Conservation (phyloP, 192 early-diverging fungal genomes). For the Backusella liffmaniae region DNA sequence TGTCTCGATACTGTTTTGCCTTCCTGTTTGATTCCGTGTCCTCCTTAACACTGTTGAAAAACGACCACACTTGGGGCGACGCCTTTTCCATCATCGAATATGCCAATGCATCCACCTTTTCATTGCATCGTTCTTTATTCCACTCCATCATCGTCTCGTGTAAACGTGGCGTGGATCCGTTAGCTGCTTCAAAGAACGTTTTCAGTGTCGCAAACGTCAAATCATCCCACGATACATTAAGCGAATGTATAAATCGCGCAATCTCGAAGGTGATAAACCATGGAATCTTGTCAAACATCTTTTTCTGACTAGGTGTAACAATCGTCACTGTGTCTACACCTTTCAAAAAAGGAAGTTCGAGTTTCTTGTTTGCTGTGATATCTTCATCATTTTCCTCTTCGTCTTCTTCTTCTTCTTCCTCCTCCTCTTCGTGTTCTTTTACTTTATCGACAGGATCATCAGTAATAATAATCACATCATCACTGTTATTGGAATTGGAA, state of each 20-base stretch:
- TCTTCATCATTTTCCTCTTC: neutral
- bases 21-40: neutral
- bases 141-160: conserved; percentile 11
- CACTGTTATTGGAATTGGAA: too few species aligned
- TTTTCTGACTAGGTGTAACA: neutral
- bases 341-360: neutral
- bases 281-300: neutral
- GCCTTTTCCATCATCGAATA: conserved; percentile 5
- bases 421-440: neutral
- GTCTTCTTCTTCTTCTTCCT: neutral
- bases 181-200: neutral
- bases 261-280: conserved; percentile 16
- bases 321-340: neutral
- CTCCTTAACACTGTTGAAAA: neutral
- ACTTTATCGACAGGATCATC: too few species aligned
- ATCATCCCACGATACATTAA: neutral
- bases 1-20: neutral
- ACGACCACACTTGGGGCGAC: conserved; percentile 1
- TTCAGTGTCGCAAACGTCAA: neutral
- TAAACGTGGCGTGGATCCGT: neutral
- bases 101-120: neutral
- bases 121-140: neutral
- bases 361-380: neutral
- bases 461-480: too few species aligned
- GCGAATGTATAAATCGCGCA: neutral